Percentiles rank a stretch among this genome's conserved stretches.
These are phyloP conservation scores for Gossypium raimondii DNA, from an alignment of 345 rosid genomes.

Conservation along the genomic window DNA sequence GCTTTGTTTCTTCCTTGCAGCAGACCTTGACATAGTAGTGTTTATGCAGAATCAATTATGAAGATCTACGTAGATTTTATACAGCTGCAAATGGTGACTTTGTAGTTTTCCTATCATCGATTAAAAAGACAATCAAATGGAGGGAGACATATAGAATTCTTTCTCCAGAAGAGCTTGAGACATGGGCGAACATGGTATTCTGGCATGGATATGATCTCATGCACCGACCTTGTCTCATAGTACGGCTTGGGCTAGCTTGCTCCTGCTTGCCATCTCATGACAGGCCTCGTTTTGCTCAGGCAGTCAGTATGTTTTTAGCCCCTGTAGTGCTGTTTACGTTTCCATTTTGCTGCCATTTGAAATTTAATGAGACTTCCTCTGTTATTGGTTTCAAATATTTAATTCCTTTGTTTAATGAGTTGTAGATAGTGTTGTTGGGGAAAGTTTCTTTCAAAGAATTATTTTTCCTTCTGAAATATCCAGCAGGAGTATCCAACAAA, in stretches of 20 bases:
- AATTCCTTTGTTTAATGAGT: not conserved
- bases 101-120: conserved; percentile 53
- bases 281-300: conserved; percentile 85
- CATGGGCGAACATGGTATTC: conserved; percentile 76
- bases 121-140: conserved; percentile 89
- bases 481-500: not conserved
- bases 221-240: conserved; percentile 79
- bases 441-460: not conserved
- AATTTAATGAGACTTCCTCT: not conserved
- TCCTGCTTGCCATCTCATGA: conserved; percentile 55
- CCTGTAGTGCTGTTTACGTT: not conserved
- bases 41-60: conserved; percentile 75
- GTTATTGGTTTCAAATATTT: not conserved
- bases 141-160: conserved; percentile 78
- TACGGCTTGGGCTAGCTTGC: conserved; percentile 83
- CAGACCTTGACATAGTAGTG: conserved; percentile 29
- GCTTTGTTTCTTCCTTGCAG: conserved; percentile 26
- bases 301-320: conserved; percentile 61
- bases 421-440: not conserved
- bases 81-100: conserved; percentile 77
- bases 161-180: conserved; percentile 70
- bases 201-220: conserved; percentile 92
- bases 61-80: conserved; percentile 72
- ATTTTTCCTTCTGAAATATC: not conserved
- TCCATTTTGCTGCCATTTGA: not conserved